Conservation (phyloP, 208 protist genomes). For the Leishmania aethiopica region DNA sequence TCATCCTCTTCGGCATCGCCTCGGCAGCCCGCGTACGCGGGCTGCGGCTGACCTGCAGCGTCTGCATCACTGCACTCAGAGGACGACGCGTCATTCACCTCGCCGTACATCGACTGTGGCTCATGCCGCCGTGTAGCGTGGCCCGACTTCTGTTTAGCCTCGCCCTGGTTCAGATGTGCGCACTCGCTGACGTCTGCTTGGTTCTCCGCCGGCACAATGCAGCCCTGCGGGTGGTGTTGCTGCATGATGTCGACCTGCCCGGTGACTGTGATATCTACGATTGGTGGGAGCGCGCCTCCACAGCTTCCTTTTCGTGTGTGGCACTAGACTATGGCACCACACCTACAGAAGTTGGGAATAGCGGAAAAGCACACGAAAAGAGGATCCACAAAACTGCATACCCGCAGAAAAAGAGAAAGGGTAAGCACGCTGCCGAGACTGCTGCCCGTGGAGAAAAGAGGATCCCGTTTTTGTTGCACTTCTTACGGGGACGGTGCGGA, state of each 20-base stretch:
- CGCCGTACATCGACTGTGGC: not conserved
- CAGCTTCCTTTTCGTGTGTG: not conserved
- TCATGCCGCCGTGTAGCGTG: not conserved
- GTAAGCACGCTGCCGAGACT: not conserved
- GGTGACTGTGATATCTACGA: not conserved
- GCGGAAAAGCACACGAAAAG: not conserved
- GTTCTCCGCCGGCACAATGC: not conserved
- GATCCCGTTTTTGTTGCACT: not conserved
- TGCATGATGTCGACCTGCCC: not conserved
- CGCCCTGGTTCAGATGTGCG: not conserved
- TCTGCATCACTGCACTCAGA: not conserved
- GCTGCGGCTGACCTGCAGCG: not conserved
- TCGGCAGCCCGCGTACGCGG: not conserved
- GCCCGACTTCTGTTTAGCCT: not conserved
- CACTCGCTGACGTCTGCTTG: not conserved
- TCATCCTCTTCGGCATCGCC: not conserved
- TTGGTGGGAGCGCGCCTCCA: not conserved
- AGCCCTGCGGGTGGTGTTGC: not conserved
- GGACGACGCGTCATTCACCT: not conserved
- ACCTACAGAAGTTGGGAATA: not conserved
- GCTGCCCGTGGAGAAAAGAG: not conserved
- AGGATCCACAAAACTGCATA: not conserved
- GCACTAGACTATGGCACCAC: not conserved
- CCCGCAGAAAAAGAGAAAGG: not conserved
- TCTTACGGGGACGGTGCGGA: not conserved